These are phyloP conservation scores for Oryza glumipatula DNA, from an alignment of 176 grass and related monocot species.

Conservation along the genomic window DNA sequence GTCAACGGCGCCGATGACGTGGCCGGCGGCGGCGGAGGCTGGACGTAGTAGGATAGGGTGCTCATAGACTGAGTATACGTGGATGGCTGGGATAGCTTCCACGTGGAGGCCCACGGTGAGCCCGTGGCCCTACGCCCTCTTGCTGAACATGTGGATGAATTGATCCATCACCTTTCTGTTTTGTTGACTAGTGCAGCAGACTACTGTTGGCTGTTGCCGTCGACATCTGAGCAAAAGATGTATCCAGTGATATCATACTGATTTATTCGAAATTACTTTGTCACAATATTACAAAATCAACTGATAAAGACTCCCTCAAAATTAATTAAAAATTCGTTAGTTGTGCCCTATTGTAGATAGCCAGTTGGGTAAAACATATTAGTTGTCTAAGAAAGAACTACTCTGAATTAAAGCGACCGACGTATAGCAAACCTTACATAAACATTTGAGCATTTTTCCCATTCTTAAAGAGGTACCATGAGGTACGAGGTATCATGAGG, in stretches of 20 bases:
- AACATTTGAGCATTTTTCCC: no score
- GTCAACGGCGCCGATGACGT: not conserved
- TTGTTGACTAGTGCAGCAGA: not conserved
- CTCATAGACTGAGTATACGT: not conserved
- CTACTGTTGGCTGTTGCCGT: not conserved
- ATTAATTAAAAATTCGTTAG: not conserved
- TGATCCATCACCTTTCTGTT: not conserved
- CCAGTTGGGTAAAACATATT: no score
- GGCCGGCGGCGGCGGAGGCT: not conserved
- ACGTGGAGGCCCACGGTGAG: not conserved
- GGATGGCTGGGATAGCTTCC: not conserved
- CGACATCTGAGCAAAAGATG: not conserved
- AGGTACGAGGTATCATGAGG: no score
- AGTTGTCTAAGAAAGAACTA: no score
- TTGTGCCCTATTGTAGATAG: not conserved
- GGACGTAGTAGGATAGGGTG: not conserved
- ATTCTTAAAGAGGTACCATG: no score
- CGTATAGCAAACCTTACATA: no score
- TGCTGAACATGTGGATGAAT: not conserved
- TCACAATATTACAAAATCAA: not conserved
- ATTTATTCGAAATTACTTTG: not conserved
- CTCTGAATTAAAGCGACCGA: no score
- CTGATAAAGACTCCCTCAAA: not conserved
- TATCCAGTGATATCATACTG: not conserved
- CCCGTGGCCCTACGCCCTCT: not conserved